phyloP scores from a whole-genome alignment of 495 filamentous ascomycete species.

The Talaromyces adpressus region DNA sequence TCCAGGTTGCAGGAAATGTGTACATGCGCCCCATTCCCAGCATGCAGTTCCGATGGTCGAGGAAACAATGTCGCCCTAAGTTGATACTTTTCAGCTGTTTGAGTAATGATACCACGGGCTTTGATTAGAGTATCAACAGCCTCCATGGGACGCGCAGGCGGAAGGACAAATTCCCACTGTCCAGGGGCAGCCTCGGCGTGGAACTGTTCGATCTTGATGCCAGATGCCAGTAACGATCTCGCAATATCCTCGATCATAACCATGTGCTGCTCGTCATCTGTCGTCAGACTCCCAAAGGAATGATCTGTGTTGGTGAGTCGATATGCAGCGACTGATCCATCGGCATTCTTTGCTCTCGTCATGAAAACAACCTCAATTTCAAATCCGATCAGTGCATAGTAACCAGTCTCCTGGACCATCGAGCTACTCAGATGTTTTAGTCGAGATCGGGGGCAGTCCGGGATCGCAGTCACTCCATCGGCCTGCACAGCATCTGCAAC shows the following conservation, averaged over 20 bases:
- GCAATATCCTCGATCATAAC: conserved; percentile 49
- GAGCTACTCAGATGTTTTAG: conserved; percentile 37
- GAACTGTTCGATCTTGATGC: conserved; percentile 56
- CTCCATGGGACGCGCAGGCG: conserved; percentile 49
- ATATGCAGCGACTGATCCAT: conserved; percentile 4
- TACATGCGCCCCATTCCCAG: conserved; percentile 59
- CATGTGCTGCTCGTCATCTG: conserved; percentile 33
- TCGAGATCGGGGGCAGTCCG: conserved; percentile 46
- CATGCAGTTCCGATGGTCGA: conserved; percentile 46
- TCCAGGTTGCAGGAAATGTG: conserved; percentile 56
- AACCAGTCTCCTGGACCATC: conserved; percentile 25
- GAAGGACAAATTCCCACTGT: conserved; percentile 69
- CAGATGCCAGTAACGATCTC: conserved; percentile 38
- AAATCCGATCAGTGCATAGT: conserved; percentile 57
- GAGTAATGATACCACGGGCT: conserved; percentile 54
- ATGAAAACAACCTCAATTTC: conserved; percentile 71
- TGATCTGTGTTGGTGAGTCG: conserved; percentile 8
- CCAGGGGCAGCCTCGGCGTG: conserved; percentile 61
- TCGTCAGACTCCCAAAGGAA: conserved; percentile 10
- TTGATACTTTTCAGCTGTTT: conserved; percentile 38
- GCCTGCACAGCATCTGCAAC: conserved; percentile 20
- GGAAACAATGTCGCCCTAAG: conserved; percentile 62
- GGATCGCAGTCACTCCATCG: conserved; percentile 28
- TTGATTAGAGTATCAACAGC: conserved; percentile 63
- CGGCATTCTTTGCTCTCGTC: conserved; percentile 11